Evolutionary conservation across 495 filamentous ascomycete genomes (phyloP).

Genomic region (Aspergillus homomorphus): DNA sequence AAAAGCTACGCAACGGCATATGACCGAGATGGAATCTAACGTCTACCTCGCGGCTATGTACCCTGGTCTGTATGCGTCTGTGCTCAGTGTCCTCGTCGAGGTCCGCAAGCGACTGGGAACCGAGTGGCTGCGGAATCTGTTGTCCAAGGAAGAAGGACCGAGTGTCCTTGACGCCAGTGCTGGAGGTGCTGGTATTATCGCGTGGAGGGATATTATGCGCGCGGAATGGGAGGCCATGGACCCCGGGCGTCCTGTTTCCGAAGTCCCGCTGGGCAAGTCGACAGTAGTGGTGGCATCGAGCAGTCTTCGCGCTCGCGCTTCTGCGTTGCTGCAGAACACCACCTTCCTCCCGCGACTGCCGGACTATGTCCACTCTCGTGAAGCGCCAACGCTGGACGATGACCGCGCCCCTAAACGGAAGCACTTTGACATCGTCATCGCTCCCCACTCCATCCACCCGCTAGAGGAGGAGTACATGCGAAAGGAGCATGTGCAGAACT

Average conservation of each 20-base stretch:
- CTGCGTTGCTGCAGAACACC: constrained; percentile 77
- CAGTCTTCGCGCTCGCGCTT: constrained; percentile 70
- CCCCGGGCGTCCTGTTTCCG: constrained; percentile 40
- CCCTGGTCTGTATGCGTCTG: constrained; percentile 74
- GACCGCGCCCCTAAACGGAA: constrained; percentile 58
- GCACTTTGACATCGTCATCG: constrained; percentile 84
- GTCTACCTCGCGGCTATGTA: constrained; percentile 73
- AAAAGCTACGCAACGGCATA: constrained; percentile 63
- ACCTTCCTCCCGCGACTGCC: constrained; percentile 89
- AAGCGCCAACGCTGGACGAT: constrained; percentile 46
- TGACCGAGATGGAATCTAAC: constrained; percentile 87
- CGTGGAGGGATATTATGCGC: constrained; percentile 78
- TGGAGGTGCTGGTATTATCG: constrained; percentile 78
- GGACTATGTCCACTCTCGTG: constrained; percentile 71
- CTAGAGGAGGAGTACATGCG: constrained; percentile 70
- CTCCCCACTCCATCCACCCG: constrained; percentile 75
- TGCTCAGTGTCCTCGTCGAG: constrained; percentile 74
- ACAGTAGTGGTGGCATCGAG: constrained; percentile 62
- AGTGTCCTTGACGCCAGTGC: constrained; percentile 81
- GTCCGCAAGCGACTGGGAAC: constrained; percentile 78
- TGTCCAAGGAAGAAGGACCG: constrained; percentile 66
- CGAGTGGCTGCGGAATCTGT: constrained; percentile 69
- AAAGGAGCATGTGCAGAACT: constrained; percentile 72
- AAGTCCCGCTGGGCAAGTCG: constrained; percentile 45
- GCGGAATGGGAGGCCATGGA: constrained; percentile 73